Evolutionary conservation across 371 early-diverging fungal genomes (phyloP), one percentile per base, ranked within the genome.

Genomic region (Mucor indicus): DNA sequence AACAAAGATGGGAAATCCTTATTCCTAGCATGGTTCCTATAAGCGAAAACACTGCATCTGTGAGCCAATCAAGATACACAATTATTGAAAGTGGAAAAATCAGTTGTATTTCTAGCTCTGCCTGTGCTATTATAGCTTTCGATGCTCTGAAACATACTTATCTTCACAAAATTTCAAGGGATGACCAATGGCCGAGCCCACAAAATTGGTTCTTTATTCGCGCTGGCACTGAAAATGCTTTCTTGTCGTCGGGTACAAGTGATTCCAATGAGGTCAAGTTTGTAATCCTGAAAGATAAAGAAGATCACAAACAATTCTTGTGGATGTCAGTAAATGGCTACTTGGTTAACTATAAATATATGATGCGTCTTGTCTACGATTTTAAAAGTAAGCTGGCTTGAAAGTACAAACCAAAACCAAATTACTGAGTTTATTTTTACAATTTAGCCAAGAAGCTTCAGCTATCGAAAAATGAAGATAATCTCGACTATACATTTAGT

Each of bases 291-390:
- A 36, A 50, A 24, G 57, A 66, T n/a, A 17, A 54, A 10, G 63
- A 51, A n/a, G 65, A 69, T 39, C 53, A 69, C 37, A 64, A 64
- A 33, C 67, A 65, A 13, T 67, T 63, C 53, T 56, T 81, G 43
- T 81, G 81, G 81, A 59, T 62, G 7, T 77, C 67, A 43, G 57
- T 73, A 23, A 57, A 62, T 31, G 79, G 79, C 4, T 72, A 75
- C 21, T 48, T 81, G 50, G 65, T 81, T 45, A 81, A 81, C 62
- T 72, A 75, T 46, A 67, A 69, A 41, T 70, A 78, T 32, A 62
- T 70, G 62, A 58, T 70, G 13, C 67, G 68, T 3, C 54, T 73
- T 22, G 53, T 48, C 9, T 52, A 44, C 33, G 55, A 55, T 32
- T 48, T 48, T 37, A 8, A 41, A 13, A 49, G 58, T 58, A 58